Percentiles rank a stretch among this genome's conserved stretches.
Evolutionary conservation across 2,329 filamentous ascomycete genomes (phyloP).

Genomic region (Clathrospora elynae): DNA sequence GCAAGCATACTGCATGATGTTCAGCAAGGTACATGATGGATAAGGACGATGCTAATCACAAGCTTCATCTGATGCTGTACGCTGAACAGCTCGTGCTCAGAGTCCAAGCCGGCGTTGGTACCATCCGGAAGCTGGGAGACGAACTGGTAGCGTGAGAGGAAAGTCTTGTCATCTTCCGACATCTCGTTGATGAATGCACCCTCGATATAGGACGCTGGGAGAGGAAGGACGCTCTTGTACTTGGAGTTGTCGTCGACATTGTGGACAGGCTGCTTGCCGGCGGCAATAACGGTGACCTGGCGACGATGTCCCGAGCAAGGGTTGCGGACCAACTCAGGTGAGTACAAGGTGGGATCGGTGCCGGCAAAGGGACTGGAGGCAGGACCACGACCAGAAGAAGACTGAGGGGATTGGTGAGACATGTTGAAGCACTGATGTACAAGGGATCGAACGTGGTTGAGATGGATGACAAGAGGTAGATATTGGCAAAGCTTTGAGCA

Average conservation of each 20-base stretch:
- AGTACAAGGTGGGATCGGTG: slow-evolving; percentile 39
- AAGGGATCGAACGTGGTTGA: slow-evolving; percentile 26
- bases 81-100: slow-evolving; percentile 30
- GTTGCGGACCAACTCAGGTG: slow-evolving; percentile 32
- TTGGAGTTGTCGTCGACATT: slow-evolving; percentile 10
- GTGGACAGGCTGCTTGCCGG: slow-evolving; percentile 10
- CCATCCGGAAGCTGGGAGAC: slow-evolving; percentile 28
- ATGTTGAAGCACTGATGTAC: slow-evolving; percentile 31
- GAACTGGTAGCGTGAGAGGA: slow-evolving; percentile 35
- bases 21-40: slow-evolving; percentile 21
- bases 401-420: slow-evolving; percentile 35
- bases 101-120: slow-evolving; percentile 27
- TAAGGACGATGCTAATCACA: slow-evolving; percentile 21
- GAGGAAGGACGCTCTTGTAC: slow-evolving; percentile 20
- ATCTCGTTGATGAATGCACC: slow-evolving; percentile 37
- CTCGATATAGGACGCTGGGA: slow-evolving; percentile 16
- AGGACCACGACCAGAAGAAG: slow-evolving; percentile 27
- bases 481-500: slow-evolving; percentile 24
- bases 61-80: slow-evolving; percentile 39
- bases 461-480: slow-evolving; percentile 14
- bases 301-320: slow-evolving; percentile 15
- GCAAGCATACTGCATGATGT: slow-evolving; percentile 28
- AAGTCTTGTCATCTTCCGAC: slow-evolving; percentile 21
- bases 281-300: slow-evolving; percentile 19
- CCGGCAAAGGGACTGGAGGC: slow-evolving; percentile 35